phyloP scores from a whole-genome alignment of 2,329 filamentous ascomycete species.

The Rhytidhysteron rufulum region DNA sequence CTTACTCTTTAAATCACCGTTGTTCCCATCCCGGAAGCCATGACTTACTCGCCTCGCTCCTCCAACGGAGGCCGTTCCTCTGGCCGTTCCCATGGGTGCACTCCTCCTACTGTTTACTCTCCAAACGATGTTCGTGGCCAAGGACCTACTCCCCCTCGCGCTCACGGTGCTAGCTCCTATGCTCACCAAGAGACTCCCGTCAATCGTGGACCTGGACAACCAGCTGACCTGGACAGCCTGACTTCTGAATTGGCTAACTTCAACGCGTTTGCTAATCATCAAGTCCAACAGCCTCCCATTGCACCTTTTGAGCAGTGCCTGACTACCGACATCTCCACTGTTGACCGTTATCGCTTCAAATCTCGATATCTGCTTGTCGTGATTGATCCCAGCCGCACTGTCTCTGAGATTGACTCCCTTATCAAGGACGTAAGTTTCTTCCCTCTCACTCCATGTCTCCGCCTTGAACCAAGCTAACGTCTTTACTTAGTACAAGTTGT shows the following conservation, averaged over 20 bases:
- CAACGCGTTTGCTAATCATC: too few relatives aligned
- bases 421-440: constrained; percentile 18
- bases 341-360: constrained; percentile 13
- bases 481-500: constrained; percentile 10
- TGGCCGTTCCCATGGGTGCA: neutral
- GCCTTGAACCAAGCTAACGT: neutral
- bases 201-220: neutral
- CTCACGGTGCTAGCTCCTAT: neutral
- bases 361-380: constrained; percentile 23
- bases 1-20: neutral
- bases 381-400: constrained; percentile 15
- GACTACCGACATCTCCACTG: constrained; percentile 22
- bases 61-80: neutral
- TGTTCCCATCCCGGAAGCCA: neutral
- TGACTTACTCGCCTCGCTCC: neutral
- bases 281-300: too few relatives aligned
- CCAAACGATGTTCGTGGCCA: too few relatives aligned
- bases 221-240: neutral
- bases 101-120: constrained; percentile 1
- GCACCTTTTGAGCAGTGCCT: too few relatives aligned
- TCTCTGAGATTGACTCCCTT: constrained; percentile 10
- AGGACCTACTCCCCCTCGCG: neutral
- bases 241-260: neutral
- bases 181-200: neutral
- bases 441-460: constrained; percentile 8